Evolutionary conservation across 1,139 yeast species (phyloP).

Genomic region (Pichia sp.): DNA sequence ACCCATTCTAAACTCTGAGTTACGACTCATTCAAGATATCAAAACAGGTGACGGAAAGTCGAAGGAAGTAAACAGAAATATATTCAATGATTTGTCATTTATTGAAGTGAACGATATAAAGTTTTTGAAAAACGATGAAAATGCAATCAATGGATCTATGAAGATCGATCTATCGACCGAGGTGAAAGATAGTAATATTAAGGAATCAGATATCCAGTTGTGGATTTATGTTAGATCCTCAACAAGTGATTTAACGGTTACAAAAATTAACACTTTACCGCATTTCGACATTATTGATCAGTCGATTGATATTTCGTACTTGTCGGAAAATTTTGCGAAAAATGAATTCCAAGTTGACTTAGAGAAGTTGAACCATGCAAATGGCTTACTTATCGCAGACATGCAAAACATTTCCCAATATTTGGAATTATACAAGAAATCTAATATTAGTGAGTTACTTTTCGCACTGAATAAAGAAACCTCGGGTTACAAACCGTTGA

Average conservation of each 20-base stretch:
- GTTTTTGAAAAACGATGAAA: constrained; percentile 4
- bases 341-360: constrained; percentile 19
- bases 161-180: no score
- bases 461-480: constrained; percentile 22
- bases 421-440: constrained; percentile 18
- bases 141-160: no score
- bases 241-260: constrained; percentile 13
- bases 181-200: constrained; percentile 1
- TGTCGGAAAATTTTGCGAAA: no score
- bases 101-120: constrained; percentile 19
- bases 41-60: constrained; percentile 17
- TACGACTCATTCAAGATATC: constrained; percentile 21
- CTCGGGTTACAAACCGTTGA: constrained; percentile 22
- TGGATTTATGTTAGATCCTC: constrained; percentile 21
- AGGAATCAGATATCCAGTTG: constrained; percentile 18
- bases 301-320: no score
- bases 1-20: constrained; percentile 21
- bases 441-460: constrained; percentile 21
- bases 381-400: constrained; percentile 19
- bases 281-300: constrained; percentile 14
- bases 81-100: constrained; percentile 24
- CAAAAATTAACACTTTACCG: constrained; percentile 17
- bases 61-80: constrained; percentile 12
- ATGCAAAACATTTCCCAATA: constrained; percentile 20
- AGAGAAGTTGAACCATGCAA: constrained; percentile 19